Evolutionary conservation across 768 basidiomycete genomes (phyloP).

Genomic region (Pleurotus platypus): DNA sequence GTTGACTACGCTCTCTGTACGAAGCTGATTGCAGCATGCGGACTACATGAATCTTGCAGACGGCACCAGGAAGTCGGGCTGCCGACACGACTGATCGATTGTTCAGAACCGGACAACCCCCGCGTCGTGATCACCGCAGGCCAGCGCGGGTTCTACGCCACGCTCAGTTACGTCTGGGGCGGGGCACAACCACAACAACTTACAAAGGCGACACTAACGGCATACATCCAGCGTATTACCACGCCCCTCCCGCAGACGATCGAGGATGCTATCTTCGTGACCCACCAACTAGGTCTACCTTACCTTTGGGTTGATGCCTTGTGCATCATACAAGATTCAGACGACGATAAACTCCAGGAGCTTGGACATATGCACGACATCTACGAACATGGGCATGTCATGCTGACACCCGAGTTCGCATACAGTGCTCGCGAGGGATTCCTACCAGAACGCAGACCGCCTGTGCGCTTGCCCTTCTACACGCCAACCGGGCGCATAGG

Average conservation of each 20-base stretch:
- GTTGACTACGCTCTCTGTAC: too few relatives aligned
- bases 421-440: not conserved
- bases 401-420: not conserved
- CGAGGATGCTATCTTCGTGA: not conserved
- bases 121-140: not conserved
- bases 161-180: not conserved
- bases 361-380: not conserved
- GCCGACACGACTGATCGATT: constrained; percentile 1
- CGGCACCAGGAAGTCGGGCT: not conserved
- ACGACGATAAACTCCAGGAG: not conserved
- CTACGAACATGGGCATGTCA: not conserved
- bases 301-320: not conserved
- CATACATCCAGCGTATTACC: not conserved
- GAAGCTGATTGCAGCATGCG: too few relatives aligned
- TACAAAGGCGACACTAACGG: not conserved
- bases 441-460: not conserved
- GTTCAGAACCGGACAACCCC: not conserved
- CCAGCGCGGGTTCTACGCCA: not conserved
- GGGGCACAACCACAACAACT: not conserved
- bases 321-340: constrained; percentile 1
- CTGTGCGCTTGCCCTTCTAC: too few relatives aligned
- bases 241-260: not conserved
- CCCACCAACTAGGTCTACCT: not conserved
- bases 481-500: not conserved
- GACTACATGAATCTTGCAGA: too few relatives aligned